Evolutionary conservation across 768 basidiomycete species (phyloP), one percentile per base, ranked within the genome.

Genomic region (Lentinula detonsa): DNA sequence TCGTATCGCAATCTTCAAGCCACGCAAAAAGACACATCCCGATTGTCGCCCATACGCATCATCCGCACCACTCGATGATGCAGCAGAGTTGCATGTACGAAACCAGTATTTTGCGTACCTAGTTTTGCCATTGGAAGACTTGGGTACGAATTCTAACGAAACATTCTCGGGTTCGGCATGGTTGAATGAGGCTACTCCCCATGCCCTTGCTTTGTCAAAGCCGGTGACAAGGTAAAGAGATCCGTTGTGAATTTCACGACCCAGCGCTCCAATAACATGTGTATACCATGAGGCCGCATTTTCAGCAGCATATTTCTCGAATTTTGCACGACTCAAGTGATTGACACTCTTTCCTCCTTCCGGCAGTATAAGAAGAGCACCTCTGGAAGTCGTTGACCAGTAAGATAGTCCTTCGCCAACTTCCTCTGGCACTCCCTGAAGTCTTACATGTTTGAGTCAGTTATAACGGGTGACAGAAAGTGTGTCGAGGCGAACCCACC

Each of bases 11-110:
- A 57, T 57, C 55, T 43, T 57, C 37, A 57, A 43, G 11, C 55
- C 55, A 5, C 55, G 55, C 39, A 57, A 39, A 57, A 57, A 57
- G 9, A 57, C 55, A 33, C 55, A 57, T 40, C 43, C 40, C 2
- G 55, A 57, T 28, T 45, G 37, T 16, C 28, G 11, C 28, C 21
- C 39, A n/a, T 28, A 42, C 4, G 7, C 16, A 43, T 57, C 40
- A 31, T 57, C 55, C 18, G 40, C 37, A 9, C 21, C 40, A 42
- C 55, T 57, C 1, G 55, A 42, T 33, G 40, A 21, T 23, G 10
- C 13, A 18, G 40, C 43, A 18, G 55, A 42, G 55, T 35, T 21
- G 40, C 39, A 42, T 28, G 28, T 45, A 23, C 40, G n/a, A 5
- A 57, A 57, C 10, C 23, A 57, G 35, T 45, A 57, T 23, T 57